Evolutionary conservation across 1,284 basidiomycete species (phyloP).

Genomic region (Ganoderma lucidum): DNA sequence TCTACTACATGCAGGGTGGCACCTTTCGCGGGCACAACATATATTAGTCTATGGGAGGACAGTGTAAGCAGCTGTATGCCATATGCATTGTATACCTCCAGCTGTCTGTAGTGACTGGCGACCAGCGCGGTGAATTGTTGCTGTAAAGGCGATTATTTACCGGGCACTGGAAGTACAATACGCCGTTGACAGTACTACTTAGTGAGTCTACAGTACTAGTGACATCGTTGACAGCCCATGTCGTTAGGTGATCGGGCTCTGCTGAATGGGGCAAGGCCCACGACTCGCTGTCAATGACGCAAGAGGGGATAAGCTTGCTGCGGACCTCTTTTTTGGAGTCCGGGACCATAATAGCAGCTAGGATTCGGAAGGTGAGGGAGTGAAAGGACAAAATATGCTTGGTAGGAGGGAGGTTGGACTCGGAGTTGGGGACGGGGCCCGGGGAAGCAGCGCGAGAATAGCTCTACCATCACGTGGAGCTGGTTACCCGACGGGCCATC

Average conservation of each 20-base stretch:
- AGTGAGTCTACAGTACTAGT: too few species aligned
- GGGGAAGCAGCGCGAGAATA: slow-evolving; percentile 4
- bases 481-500: neutral
- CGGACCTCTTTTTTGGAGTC: neutral
- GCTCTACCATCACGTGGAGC: slow-evolving; percentile 14
- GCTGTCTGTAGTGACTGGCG: neutral
- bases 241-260: neutral
- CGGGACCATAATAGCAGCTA: neutral
- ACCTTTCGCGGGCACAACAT: too few species aligned
- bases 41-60: neutral
- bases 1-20: too few species aligned
- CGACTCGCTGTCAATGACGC: neutral
- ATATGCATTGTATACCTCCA: neutral
- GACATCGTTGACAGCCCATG: neutral
- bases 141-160: neutral
- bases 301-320: neutral
- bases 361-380: neutral
- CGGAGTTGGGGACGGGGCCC: neutral
- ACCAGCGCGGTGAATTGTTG: neutral
- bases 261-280: neutral
- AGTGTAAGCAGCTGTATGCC: neutral
- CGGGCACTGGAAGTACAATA: neutral
- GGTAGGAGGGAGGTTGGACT: too few species aligned
- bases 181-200: neutral
- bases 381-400: neutral